phyloP scores from a whole-genome alignment of 129 eudicot species.

The Lactuca sativa region DNA sequence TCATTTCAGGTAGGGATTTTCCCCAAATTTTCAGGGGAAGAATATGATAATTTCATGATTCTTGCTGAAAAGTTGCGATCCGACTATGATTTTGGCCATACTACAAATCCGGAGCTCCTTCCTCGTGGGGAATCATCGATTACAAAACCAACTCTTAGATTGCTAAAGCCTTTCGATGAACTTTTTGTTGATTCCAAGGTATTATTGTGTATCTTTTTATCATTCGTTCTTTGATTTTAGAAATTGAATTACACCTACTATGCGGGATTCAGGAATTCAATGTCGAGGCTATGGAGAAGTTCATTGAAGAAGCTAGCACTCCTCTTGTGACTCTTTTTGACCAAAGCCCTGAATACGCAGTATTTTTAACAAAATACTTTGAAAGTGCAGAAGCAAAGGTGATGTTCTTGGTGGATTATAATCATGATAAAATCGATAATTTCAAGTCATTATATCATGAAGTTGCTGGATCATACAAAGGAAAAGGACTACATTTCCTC shows the following conservation, averaged over 20 bases:
- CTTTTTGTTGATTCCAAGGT: conserved; percentile 70
- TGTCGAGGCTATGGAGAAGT: conserved; percentile 68
- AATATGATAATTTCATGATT: conserved; percentile 54
- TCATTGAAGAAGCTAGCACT: conserved; percentile 48
- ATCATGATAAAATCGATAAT: conserved; percentile 35
- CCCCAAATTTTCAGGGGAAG: conserved; percentile 63
- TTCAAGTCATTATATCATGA: conserved; percentile 49
- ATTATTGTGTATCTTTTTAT: conserved; percentile 20
- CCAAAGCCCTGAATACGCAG: conserved; percentile 44
- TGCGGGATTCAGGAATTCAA: conserved; percentile 46
- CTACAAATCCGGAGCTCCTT: conserved; percentile 62
- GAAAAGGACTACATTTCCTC: conserved; percentile 55
- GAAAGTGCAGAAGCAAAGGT: conserved; percentile 52
- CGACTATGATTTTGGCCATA: conserved; percentile 68
- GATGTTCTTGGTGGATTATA: conserved; percentile 52
- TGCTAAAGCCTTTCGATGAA: conserved; percentile 91
- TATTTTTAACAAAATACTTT: conserved; percentile 49
- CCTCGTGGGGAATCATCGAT: conserved; percentile 57
- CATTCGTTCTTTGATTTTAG: not conserved
- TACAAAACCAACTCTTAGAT: conserved; percentile 59
- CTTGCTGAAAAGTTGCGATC: conserved; percentile 78
- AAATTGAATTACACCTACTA: not conserved
- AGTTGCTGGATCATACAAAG: conserved; percentile 60
- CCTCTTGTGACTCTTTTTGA: conserved; percentile 57
- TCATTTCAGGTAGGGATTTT: conserved; percentile 62